Base-by-base conservation (phyloP, 2,329 filamentous ascomycete species). In the Myriangium duriaei region DNA sequence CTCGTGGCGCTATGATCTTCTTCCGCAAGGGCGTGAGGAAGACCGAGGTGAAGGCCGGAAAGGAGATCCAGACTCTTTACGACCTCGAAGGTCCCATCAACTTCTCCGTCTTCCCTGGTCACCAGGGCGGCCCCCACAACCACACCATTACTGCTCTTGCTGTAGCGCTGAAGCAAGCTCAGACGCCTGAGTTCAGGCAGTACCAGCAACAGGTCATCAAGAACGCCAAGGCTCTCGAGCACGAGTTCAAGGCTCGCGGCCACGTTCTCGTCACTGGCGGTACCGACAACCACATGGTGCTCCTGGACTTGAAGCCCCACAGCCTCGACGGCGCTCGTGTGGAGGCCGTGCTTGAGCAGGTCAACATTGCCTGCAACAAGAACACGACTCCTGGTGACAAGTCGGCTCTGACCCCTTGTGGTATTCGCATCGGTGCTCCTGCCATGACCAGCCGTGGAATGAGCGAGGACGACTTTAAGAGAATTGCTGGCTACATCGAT, bases 331-430 rank as follows among this genome's bases (percentile, higher is more conserved):
- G 88, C 51, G 88, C 91, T 42, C 85, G 91, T 62, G 82, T 96
- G 30, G 91, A 98, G 73, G 80, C 84, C 45, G 81, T 98, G 42
- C 79, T 98, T 13, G 91, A 98, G 71, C 82, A 92, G 62, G 91
- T 95, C 66, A 93, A 94, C 72, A 93, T 96, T 37, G 91, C 91
- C n/a, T 81, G 83, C 57, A 98, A 98, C 72, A 98, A 98, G 73
- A 98, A 98, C 67, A 95, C 91, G 5, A 88, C 95, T 0, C 91
- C 91, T 1, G 91, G 88, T 30, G 91, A 98, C 73, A 95, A 93
- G 73, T 93, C 84, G 42, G 91, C 91, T 34, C 75, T 98, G 50
- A 94, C 85, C 47, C 91, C 91, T 39, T 85, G 79, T 56, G 91
- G 91, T 69, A 79, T 98, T 62, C 85, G 91, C 51, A 93, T 98